Base-by-base conservation (phyloP, 2,329 filamentous ascomycete genomes). In the Zarea fungicola region DNA sequence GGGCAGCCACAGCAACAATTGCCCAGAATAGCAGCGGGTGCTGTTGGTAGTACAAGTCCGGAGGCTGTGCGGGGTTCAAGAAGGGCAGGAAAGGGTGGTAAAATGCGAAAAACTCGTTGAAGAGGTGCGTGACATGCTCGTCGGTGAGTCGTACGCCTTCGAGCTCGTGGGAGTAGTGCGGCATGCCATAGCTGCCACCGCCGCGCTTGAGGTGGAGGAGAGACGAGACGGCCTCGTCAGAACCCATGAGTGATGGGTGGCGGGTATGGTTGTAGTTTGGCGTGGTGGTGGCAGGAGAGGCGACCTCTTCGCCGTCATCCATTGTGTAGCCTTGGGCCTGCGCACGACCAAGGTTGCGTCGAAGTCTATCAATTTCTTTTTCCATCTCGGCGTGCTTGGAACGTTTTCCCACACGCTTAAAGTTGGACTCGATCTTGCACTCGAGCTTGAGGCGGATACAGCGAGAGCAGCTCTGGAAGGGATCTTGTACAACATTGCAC, bases 371-470 rank as follows among this genome's bases (percentile, higher is more conserved):
- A 60, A 91, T 87, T 66, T 91, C 85, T 68, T 83, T 86, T 63
- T 89, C 87, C 86, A 91, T 91, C 68, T 91, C 87, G 60, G 87
- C 87, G 66, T 92, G 87, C 64, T 88, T 87, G 55, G 82, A 87
- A 35, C 87, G 80, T 72, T 93, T 93, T 54, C 87, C 85, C 16
- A 91, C 75, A 58, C 87, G 83, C 75, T 90, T 91, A 70, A 92
- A 92, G 66, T 90, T 89, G 60, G 85, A 87, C 66, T 92, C 87
- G 66, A 93, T 92, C 66, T 89, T 88, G 75, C 88, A 93, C 53
- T 84, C 80, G 53, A 92, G 82, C 67, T 86, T 87, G 61, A 91
- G 79, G 59, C 89, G 87, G 63, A 80, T 80, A 70, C 88, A 93
- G 49, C 88, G 78, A 47, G 83, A 83, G 71, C 88, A 93, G 59